Evolutionary conservation across 164 flowering plant genomes (phyloP), one percentile per base, ranked within the genome.

Genomic region (Vitis riparia): DNA sequence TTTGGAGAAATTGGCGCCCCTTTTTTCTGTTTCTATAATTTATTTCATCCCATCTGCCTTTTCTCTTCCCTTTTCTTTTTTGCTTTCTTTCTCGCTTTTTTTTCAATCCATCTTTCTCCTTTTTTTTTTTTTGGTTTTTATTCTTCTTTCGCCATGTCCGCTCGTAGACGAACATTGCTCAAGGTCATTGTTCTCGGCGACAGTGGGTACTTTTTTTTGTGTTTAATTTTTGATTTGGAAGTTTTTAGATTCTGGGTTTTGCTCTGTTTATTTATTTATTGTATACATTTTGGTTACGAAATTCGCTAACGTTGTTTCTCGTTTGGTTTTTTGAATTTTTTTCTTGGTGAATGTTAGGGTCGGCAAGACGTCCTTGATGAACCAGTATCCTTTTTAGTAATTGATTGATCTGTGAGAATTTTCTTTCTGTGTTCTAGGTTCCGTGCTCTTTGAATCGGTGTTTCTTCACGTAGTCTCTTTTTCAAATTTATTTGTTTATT

Each of bases 141-240:
- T 23, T 23, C 16, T 64, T 7, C 55, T 14, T 14, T 12, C 55
- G 70, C 65, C 68, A 92, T 92, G 97, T 82, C 97, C n/a, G 8
- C 72, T 72, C 90, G 97, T 17, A 85, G 91, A 71, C 81, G 98
- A 57, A 89, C 92, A 12, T 81, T 94, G 84, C 92, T 94, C 66
- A 94, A 94, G 81, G 92, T 94, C 78, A 92, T 94, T 71, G 93
- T 92, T 69, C 98, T 94, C 65, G 98, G 98, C 68, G 98, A 94
- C 70, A 94, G 98, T 67, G 97, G 98, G 98, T 94, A 65, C 61
- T 81, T 66, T 49, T 61, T 32, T 62, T 56, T 68, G 12, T 10
- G 55, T 66, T 59, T 30, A 17, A 23, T 23, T 23, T 29, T 30
- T 65, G 12, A 55, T 11, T 60, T 32, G 13, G 23, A 11, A 6